phyloP scores from a whole-genome alignment of 1,139 yeast genomes.

The Debaryomyces coudertii region DNA sequence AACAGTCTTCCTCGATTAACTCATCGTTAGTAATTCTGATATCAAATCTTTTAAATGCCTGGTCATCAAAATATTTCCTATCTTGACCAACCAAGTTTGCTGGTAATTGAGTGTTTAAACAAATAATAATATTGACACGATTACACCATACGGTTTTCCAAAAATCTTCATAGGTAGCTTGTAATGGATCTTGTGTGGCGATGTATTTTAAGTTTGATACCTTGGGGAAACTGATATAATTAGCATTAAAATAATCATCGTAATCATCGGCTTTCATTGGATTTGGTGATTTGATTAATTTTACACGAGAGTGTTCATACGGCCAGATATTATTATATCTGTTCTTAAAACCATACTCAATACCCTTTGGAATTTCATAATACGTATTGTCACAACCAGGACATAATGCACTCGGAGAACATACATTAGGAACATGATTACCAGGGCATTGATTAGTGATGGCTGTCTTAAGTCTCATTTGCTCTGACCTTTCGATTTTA shows the following conservation, averaged over 20 bases:
- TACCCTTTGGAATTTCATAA: conserved; percentile 57
- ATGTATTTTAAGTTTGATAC: conserved; percentile 34
- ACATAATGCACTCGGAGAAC: conserved; percentile 49
- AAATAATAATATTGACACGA: conserved; percentile 63
- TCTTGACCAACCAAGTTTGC: conserved; percentile 15
- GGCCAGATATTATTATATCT: conserved; percentile 52
- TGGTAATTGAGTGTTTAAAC: conserved; percentile 55
- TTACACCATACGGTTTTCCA: conserved; percentile 55
- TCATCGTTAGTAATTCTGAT: conserved; percentile 19
- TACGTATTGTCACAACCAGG: conserved; percentile 45
- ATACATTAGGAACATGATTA: conserved; percentile 32
- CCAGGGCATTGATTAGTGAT: conserved; percentile 17
- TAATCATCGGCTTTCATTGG: conserved; percentile 15
- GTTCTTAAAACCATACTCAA: conserved; percentile 49
- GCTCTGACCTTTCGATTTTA: conserved; percentile 55
- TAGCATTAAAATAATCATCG: conserved; percentile 50
- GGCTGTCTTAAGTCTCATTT: conserved; percentile 46
- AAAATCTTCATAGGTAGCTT: conserved; percentile 44
- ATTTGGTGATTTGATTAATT: conserved; percentile 22
- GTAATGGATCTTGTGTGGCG: conserved; percentile 50
- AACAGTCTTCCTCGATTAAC: conserved; percentile 15
- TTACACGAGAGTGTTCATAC: conserved; percentile 50
- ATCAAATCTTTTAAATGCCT: conserved; percentile 17
- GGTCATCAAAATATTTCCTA: conserved; percentile 27
- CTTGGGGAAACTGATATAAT: conserved; percentile 31